Evolutionary conservation across 2,329 filamentous ascomycete genomes (phyloP), one percentile per base, ranked within the genome.

Genomic region (Akanthomyces lecanii): DNA sequence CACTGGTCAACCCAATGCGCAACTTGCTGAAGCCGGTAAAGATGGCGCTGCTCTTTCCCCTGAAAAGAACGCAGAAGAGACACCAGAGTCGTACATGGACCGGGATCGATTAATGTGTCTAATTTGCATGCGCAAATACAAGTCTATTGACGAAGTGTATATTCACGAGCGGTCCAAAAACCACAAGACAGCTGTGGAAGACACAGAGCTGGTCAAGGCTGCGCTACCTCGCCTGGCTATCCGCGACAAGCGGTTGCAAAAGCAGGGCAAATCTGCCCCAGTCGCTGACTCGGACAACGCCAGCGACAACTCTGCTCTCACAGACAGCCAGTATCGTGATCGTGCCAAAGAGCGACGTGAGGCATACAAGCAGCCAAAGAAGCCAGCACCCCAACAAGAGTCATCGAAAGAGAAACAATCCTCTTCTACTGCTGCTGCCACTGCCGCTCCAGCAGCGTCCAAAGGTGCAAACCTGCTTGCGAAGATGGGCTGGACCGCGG

Each of bases 401-500:
- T 16, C 33, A 10, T 25, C 33, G 1, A 51, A 62, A 25, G 59
- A 55, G 21, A 54, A 62, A 21, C 18, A 12, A 1, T 12, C 11
- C 12, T 8, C 38, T 64, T 42, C 52, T 48, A 51, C 50, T 59
- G 55, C 40, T 12, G 58, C 56, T 54, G 60, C 64, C 40, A 64
- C 61, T 61, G 69, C 75, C 23, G 78, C 79, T 50, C 66, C 69
- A 69, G 76, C 28, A 66, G 75, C 79, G 64, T 86, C 85, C 42
- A 90, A 88, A 72, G 87, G 88, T 14, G 86, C 86, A 0, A 84
- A 85, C 3, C 80, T 91, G 70, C 78, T 91, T 45, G 85, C 86
- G 45, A 91, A 90, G 77, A 89, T 90, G 85, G 89, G 89, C 30
- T 91, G 88, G 88, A 85, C 78, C 25, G 78, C 81, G 1, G 88